phyloP scores from a whole-genome alignment of 352 stramenopile genomes.

The Globisporangium abappressorium region DNA sequence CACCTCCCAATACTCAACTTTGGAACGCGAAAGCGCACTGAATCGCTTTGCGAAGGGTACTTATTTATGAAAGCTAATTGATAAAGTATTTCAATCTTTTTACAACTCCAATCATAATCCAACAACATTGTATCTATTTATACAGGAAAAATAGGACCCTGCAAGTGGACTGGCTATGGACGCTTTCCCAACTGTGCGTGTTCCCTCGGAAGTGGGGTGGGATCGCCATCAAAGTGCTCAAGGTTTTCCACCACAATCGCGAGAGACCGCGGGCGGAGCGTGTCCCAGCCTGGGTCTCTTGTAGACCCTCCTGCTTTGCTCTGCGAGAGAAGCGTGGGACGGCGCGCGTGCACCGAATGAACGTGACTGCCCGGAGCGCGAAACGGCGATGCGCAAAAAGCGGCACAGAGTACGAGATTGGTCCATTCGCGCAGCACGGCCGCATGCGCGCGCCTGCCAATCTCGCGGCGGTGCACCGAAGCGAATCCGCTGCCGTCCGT shows the following conservation, averaged over 20 bases:
- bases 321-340: not conserved
- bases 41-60: not conserved
- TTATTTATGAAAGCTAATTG: not conserved
- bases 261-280: not conserved
- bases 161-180: not conserved
- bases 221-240: slow-evolving; percentile 4
- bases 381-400: not conserved
- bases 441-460: not conserved
- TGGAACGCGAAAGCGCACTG: slow-evolving; percentile 1
- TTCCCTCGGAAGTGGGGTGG: slow-evolving; percentile 9
- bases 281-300: slow-evolving; percentile 13
- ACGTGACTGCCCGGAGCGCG: not conserved
- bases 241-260: not conserved
- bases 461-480: not conserved
- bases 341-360: not conserved
- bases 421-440: not conserved
- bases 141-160: not conserved
- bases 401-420: not conserved
- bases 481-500: not conserved
- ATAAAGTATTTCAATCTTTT: not conserved
- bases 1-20: not conserved
- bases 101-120: no score
- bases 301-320: not conserved
- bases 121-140: not conserved
- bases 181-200: not conserved